Conservation (phyloP, 768 basidiomycete species). For the Scleroderma bovista region DNA sequence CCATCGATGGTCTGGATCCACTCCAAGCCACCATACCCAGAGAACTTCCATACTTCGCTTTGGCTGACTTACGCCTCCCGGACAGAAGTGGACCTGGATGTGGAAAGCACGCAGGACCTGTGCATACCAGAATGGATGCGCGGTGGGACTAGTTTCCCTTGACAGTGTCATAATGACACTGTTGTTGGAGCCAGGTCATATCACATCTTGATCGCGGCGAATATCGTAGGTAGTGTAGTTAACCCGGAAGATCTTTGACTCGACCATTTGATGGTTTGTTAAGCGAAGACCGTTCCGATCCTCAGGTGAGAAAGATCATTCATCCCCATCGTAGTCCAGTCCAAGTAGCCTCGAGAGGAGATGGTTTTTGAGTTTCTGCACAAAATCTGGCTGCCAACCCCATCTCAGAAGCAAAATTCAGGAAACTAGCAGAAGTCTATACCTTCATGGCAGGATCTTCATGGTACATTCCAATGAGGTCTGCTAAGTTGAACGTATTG, state of each 20-base stretch:
- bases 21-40: constrained; percentile 31
- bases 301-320: constrained; percentile 2
- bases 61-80: no score
- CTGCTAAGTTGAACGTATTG: not conserved
- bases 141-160: not conserved
- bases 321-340: constrained; percentile 2
- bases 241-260: constrained; percentile 15
- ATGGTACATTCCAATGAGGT: not conserved
- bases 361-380: constrained; percentile 11
- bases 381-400: no score
- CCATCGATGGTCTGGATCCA: constrained; percentile 3
- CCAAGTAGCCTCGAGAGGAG: constrained; percentile 6
- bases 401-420: not conserved
- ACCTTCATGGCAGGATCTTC: constrained; percentile 10
- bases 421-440: not conserved
- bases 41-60: constrained; percentile 24
- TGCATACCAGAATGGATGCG: constrained; percentile 31
- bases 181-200: constrained; percentile 9
- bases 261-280: constrained; percentile 14
- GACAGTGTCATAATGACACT: constrained; percentile 23
- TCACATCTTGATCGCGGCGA: constrained; percentile 14
- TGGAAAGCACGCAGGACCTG: constrained; percentile 26
- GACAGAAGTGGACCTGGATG: constrained; percentile 11
- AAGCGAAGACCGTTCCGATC: constrained; percentile 12
- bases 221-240: constrained; percentile 32